phyloP scores from a whole-genome alignment of 106 monocot species.

The Hemerocallis citrina region DNA sequence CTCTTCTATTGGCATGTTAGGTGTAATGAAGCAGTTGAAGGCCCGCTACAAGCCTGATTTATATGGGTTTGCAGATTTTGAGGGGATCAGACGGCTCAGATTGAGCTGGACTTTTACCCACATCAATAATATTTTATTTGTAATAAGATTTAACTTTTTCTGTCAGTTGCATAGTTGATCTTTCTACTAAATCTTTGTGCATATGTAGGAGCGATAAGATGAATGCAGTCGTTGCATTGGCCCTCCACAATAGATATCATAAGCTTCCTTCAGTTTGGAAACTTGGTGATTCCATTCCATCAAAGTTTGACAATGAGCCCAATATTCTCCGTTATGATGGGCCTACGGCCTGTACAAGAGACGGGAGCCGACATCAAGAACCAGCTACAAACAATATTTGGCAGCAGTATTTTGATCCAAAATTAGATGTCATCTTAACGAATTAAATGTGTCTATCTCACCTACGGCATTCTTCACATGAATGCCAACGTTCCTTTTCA shows the following conservation, averaged over 20 bases:
- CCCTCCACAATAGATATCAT: slow-evolving; percentile 44
- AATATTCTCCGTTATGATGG: slow-evolving; percentile 58
- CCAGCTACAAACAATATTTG: slow-evolving; percentile 28
- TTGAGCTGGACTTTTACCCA: too few relatives aligned
- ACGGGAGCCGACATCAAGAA: slow-evolving; percentile 4
- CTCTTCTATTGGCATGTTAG: too few relatives aligned
- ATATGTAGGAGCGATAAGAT: slow-evolving; percentile 26
- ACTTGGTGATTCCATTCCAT: neutral
- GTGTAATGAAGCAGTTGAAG: too few relatives aligned
- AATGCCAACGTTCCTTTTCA: neutral
- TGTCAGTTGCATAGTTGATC: too few relatives aligned
- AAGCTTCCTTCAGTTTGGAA: slow-evolving; percentile 61
- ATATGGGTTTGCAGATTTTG: too few relatives aligned
- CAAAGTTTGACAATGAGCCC: slow-evolving; percentile 9
- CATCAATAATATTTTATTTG: too few relatives aligned
- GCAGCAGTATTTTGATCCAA: slow-evolving; percentile 48
- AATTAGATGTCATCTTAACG: slow-evolving; percentile 39
- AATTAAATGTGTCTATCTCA: slow-evolving; percentile 3
- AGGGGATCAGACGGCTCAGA: too few relatives aligned
- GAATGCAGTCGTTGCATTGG: slow-evolving; percentile 30
- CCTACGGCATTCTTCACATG: neutral
- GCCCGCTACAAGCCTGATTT: too few relatives aligned
- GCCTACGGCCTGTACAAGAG: slow-evolving; percentile 30
- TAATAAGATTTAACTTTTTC: too few relatives aligned
- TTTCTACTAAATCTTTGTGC: neutral